Evolutionary conservation across 306 rosid genomes (phyloP), one percentile per base, ranked within the genome.

Genomic region (Ziziphus jujuba): DNA sequence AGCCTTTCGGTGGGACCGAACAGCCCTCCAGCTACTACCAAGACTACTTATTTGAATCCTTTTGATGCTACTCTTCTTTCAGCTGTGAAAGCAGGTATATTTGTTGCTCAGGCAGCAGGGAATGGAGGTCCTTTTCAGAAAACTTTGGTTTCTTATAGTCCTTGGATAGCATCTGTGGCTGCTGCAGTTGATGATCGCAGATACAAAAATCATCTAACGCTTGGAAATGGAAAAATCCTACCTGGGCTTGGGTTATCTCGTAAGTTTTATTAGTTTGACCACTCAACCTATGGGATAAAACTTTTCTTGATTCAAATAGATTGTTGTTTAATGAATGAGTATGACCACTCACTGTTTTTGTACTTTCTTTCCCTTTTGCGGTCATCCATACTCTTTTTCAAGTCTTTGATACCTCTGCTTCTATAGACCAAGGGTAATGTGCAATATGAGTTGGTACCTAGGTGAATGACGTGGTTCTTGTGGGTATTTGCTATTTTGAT

Each of bases 41-140:
- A 84, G 85, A 88, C 84, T 71, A 90, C 95, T 12, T 95, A 69
- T 78, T 79, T 95, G 76, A 95, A 91, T 77, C 99, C 99, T 59
- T 95, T 95, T 74, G 99, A 95, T 85, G 99, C 89, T 19, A 91
- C 99, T 57, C 99, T 95, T 88, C 97, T 95, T 73, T 85, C 96
- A 63, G 99, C 99, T 40, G 99, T 95, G 85, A 95, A 91, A 79
- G 99, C 99, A 53, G 99, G 99, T 36, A 95, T 95, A 68, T 95
- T 95, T 87, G 97, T 95, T 36, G 99, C 92, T 48, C 99, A 95
- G 84, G 99, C 99, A 24, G 99, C 97, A 68, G 99, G 99, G 77
- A 95, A 95, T 77, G 99, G 99, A 38, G 99, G 99, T 43, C 99
- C 99, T 50, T 95, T 87, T 73, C 99, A 96, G 2, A 95, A 88